Percentiles rank a stretch among this genome's conserved stretches.
Evolutionary conservation across 2,329 filamentous ascomycete genomes (phyloP).

Genomic region (Ophiostoma fasciatum): DNA sequence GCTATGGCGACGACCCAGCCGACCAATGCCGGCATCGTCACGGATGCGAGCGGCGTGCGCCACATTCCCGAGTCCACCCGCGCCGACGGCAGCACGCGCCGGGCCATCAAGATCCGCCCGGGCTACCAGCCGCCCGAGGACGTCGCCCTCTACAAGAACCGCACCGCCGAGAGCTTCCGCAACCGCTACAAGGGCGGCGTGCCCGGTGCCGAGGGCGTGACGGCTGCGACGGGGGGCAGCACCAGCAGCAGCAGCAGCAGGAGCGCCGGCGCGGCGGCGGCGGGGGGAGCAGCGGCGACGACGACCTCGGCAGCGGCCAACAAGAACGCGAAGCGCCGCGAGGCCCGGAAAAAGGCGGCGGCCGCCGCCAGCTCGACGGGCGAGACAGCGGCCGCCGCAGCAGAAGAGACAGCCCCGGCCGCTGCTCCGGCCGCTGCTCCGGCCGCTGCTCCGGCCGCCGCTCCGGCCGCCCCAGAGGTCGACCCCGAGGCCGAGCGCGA

Average conservation of each 20-base stretch:
- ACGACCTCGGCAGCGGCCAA: constrained; percentile 49
- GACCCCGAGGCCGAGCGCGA: constrained; percentile 57
- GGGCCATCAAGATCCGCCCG: constrained; percentile 84
- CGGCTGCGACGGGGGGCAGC: not conserved
- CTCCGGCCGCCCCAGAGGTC: not conserved
- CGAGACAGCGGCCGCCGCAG: too few species aligned
- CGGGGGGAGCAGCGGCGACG: constrained; percentile 21
- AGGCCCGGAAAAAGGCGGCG: constrained; percentile 34
- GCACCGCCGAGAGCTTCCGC: constrained; percentile 72
- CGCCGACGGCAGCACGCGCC: constrained; percentile 79
- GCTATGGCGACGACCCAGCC: constrained; percentile 6
- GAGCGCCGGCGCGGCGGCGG: not conserved
- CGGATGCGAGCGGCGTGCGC: constrained; percentile 66
- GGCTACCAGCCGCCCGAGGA: constrained; percentile 93
- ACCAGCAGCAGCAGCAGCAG: not conserved
- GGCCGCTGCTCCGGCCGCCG: constrained; percentile 6
- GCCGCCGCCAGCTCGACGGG: constrained; percentile 14
- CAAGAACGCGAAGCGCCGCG: constrained; percentile 77
- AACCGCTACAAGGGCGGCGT: constrained; percentile 56
- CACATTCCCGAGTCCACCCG: constrained; percentile 80
- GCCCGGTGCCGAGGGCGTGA: constrained; percentile 51
- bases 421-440: constrained; percentile 25
- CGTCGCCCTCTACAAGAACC: constrained; percentile 90
- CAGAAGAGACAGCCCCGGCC: constrained; percentile 37
- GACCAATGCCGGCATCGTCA: constrained; percentile 58